phyloP scores from a whole-genome alignment of 73 alveolate species.

The Uronychia binucleata region DNA sequence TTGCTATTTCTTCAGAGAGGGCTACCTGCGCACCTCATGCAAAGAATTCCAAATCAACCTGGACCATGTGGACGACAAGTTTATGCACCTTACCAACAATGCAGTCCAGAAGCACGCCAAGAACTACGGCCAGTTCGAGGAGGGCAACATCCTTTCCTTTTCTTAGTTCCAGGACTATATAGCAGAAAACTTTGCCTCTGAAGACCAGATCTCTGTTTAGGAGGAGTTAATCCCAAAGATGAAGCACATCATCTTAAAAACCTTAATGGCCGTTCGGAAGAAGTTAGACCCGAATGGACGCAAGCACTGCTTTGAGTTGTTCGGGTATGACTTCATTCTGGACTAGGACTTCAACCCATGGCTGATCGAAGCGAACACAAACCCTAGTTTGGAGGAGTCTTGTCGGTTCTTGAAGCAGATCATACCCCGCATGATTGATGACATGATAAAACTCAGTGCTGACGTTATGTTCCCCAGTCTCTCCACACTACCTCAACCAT shows the following conservation, averaged over 20 bases:
- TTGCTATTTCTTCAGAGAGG: conserved; percentile 59
- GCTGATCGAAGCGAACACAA: conserved; percentile 88
- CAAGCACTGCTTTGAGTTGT: conserved; percentile 74
- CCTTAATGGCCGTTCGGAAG: conserved; percentile 46
- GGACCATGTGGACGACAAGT: conserved; percentile 59
- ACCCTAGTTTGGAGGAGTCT: conserved; percentile 85
- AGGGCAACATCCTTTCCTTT: conserved; percentile 84
- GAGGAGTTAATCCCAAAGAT: conserved; percentile 51
- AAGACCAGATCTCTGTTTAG: background rate
- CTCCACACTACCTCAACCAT: too few relatives aligned
- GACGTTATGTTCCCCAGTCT: conserved; percentile 44
- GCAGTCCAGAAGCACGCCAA: conserved; percentile 75
- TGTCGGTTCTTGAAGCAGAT: conserved; percentile 29
- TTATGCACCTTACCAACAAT: conserved; percentile 86
- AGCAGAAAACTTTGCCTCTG: conserved; percentile 13
- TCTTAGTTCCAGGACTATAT: conserved; percentile 62
- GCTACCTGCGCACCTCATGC: conserved; percentile 57
- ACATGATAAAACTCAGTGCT: conserved; percentile 47
- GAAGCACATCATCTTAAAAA: conserved; percentile 51
- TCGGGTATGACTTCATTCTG: conserved; percentile 88
- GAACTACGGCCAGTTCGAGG: conserved; percentile 81
- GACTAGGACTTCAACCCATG: conserved; percentile 78
- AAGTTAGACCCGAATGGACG: conserved; percentile 42
- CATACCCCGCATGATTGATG: conserved; percentile 68
- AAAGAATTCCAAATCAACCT: conserved; percentile 34